Evolutionary conservation across 164 flowering plant species (phyloP).

Genomic region (Vitis rotundifolia): DNA sequence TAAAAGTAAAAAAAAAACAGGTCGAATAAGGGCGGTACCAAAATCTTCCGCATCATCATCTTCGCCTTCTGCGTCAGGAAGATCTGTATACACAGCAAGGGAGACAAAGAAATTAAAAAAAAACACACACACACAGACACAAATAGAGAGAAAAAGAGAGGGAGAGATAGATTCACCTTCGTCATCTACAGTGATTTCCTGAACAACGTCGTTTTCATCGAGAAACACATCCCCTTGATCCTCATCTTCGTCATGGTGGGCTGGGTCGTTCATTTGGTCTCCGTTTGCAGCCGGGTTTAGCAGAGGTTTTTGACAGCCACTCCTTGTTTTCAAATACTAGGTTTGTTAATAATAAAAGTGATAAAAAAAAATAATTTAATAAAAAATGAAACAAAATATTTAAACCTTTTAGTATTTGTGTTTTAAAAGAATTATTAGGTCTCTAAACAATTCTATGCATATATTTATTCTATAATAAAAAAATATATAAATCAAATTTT

Average conservation of each 20-base stretch:
- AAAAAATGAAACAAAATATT: too few species aligned
- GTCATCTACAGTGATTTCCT: slow-evolving; percentile 61
- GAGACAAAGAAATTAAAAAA: not conserved
- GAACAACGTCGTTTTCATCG: slow-evolving; percentile 63
- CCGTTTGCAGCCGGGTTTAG: not conserved
- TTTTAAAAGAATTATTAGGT: too few species aligned
- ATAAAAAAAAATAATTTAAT: too few species aligned
- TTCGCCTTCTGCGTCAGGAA: slow-evolving; percentile 75
- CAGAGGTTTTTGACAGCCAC: too few species aligned
- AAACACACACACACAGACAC: not conserved
- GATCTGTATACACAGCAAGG: slow-evolving; percentile 40
- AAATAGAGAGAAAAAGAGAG: not conserved
- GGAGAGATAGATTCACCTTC: slow-evolving; percentile 46
- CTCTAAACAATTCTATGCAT: too few species aligned
- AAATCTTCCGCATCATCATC: slow-evolving; percentile 34
- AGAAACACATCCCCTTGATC: slow-evolving; percentile 58
- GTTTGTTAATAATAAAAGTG: too few species aligned
- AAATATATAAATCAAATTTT: too few species aligned
- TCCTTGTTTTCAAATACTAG: too few species aligned
- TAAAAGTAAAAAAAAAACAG: not conserved
- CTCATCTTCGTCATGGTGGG: slow-evolving; percentile 33
- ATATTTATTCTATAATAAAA: too few species aligned
- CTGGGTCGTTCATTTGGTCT: slow-evolving; percentile 20
- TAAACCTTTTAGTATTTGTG: too few species aligned
- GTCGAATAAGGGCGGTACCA: slow-evolving; percentile 16